Base-by-base conservation (phyloP, 805 yeast species). In the Kuraishia floccosa region DNA sequence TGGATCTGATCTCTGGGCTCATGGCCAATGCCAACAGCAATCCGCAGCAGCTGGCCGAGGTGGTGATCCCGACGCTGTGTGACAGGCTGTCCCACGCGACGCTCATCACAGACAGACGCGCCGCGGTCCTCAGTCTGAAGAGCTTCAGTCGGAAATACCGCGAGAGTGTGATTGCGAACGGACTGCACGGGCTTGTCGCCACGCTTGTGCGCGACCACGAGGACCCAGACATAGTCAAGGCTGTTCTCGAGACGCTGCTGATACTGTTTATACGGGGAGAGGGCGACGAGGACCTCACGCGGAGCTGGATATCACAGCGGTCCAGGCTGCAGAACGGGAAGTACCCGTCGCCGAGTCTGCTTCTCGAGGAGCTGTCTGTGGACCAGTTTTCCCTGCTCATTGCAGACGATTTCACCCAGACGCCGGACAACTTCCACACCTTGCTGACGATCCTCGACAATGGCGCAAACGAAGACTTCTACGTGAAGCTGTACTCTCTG, bases 321-420 rank as follows among this genome's bases (percentile, higher is more conserved):
- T 72, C 87, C 14, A 63, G 93, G 39, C 43, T 69, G 15, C 79
- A 76, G 45, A 77, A 78, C 54, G 89, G 89, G 9, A 78, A 78
- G 44, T 81, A 80, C 40, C 84, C 87, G 0, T 75, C 86, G 3
- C 91, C 91, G 3, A 55, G 76, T 13, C 57, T 74, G 17, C 55
- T 69, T 52, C 73, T 67, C 30, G 68, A 69, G 26, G 66, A 62
- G 36, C 50, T 65, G 3, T 54, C 60, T 4, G 70, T 74, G 9
- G 97, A 87, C 49, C 94, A 85, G 45, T 82, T 91, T 40, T 82
- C 96, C 1, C 56, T 87, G 34, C 87, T 96, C 94, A 82, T 91
- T 20, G 85, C 97, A 0, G 98, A 91, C 54, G 96, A 85, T 45
- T 60, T 91, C 43, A 80, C 87, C 2, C 87, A 82, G 54, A 56